These are phyloP conservation scores for Drechslerella coelobrocha DNA, from an alignment of 2,329 filamentous ascomycete genomes.

Conservation along the genomic window DNA sequence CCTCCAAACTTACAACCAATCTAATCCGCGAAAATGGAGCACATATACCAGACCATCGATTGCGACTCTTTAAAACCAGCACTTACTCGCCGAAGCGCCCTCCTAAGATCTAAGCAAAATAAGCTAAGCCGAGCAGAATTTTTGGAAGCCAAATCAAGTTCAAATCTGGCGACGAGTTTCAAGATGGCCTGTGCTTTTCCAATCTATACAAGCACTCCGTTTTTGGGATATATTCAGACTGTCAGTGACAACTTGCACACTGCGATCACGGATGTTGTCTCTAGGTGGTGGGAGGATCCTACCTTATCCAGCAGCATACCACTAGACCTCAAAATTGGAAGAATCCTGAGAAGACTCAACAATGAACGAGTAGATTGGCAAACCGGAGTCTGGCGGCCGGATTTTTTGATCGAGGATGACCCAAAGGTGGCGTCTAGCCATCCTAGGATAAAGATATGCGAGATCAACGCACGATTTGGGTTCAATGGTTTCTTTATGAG, in stretches of 20 bases:
- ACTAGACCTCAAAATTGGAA: conserved; percentile 48
- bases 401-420: conserved; percentile 57
- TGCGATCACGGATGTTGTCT: conserved; percentile 58
- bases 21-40: conserved; percentile 15
- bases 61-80: conserved; percentile 2
- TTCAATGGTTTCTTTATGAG: conserved; percentile 57
- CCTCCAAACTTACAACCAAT: too few relatives aligned
- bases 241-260: conserved; percentile 56
- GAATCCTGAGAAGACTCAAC: conserved; percentile 49
- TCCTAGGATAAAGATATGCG: conserved; percentile 56
- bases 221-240: conserved; percentile 55
- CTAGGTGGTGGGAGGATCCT: conserved; percentile 58
- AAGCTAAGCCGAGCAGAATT: conserved; percentile 53
- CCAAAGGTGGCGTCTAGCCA: conserved; percentile 53
- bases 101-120: conserved; percentile 4
- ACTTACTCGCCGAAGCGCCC: background rate
- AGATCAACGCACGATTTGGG: conserved; percentile 60
- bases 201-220: conserved; percentile 56
- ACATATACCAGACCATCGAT: conserved; percentile 17
- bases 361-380: conserved; percentile 36
- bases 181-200: conserved; percentile 51
- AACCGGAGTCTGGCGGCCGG: conserved; percentile 57
- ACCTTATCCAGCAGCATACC: conserved; percentile 36
- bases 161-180: conserved; percentile 54
- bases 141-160: conserved; percentile 53